A percentile compares a stretch with the other conserved stretches of the same genome.
phyloP scores from a whole-genome alignment of 257 asterid genomes.

The Asclepias syriaca region DNA sequence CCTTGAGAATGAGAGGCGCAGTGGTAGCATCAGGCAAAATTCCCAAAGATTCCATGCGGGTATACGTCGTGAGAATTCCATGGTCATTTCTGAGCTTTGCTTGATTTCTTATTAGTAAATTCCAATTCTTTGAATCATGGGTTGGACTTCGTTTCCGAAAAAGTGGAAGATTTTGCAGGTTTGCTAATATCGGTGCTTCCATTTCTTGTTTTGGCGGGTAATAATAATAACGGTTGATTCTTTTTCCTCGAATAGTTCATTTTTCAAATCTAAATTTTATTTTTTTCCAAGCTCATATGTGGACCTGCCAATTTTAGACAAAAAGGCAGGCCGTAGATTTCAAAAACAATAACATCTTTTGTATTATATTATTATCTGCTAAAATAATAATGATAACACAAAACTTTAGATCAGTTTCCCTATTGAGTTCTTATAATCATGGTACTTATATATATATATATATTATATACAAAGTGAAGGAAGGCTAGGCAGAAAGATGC shows the following conservation, averaged over 20 bases:
- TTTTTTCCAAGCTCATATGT: too few relatives aligned
- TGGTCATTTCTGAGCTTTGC: constrained; percentile 23
- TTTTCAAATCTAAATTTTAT: too few relatives aligned
- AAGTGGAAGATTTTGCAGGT: constrained; percentile 16
- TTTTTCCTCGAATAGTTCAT: not conserved
- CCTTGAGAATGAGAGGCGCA: constrained; percentile 31
- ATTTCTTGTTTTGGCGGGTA: constrained; percentile 8
- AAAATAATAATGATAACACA: too few relatives aligned
- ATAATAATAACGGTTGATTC: not conserved
- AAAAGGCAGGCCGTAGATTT: too few relatives aligned
- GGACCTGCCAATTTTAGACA: too few relatives aligned
- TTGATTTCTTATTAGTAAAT: constrained; percentile 19
- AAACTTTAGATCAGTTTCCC: too few relatives aligned
- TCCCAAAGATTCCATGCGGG: constrained; percentile 25
- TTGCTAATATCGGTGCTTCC: constrained; percentile 19
- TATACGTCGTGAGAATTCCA: constrained; percentile 21
- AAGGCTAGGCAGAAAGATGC: too few relatives aligned
- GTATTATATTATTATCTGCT: too few relatives aligned
- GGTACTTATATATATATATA: too few relatives aligned
- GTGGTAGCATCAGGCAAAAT: constrained; percentile 17
- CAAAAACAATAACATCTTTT: too few relatives aligned
- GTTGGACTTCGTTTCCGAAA: constrained; percentile 4
- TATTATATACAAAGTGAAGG: too few relatives aligned
- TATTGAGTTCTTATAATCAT: too few relatives aligned
- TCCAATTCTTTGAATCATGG: constrained; percentile 19